Evolutionary conservation across 345 rosid species (phyloP).

Genomic region (Melaleuca quinquenervia): DNA sequence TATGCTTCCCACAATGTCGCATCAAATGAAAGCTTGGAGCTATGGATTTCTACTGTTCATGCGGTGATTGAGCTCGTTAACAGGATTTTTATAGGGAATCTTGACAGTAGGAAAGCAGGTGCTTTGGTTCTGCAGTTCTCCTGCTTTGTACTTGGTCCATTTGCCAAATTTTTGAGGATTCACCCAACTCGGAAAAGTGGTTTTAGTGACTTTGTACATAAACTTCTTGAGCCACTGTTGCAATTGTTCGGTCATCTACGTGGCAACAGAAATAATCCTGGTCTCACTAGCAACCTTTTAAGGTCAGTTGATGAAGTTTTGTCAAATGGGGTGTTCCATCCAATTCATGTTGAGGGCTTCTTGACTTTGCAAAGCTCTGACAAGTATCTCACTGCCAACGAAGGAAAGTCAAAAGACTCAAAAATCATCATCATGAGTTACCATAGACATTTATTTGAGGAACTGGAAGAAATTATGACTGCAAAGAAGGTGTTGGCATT

Average conservation of each 20-base stretch:
- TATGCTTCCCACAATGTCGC: constrained; percentile 45
- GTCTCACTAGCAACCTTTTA: constrained; percentile 21
- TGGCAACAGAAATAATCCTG: constrained; percentile 11
- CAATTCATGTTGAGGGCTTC: constrained; percentile 75
- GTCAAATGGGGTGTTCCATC: constrained; percentile 65
- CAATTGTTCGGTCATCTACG: constrained; percentile 32
- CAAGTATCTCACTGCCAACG: constrained; percentile 33
- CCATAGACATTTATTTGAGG: constrained; percentile 71
- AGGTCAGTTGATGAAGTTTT: constrained; percentile 49
- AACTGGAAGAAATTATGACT: constrained; percentile 33
- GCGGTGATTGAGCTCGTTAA: constrained; percentile 42
- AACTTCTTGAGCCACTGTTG: constrained; percentile 65
- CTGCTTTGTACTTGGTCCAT: constrained; percentile 68
- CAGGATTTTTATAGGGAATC: constrained; percentile 23
- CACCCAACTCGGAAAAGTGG: constrained; percentile 68
- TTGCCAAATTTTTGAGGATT: constrained; percentile 60
- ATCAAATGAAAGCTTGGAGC: constrained; percentile 55
- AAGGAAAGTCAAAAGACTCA: constrained; percentile 11
- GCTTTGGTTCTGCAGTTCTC: constrained; percentile 38
- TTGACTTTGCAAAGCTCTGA: constrained; percentile 35
- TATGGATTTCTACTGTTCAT: constrained; percentile 54
- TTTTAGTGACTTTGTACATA: constrained; percentile 57
- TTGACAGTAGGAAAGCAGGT: constrained; percentile 26
- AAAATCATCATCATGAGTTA: constrained; percentile 48
- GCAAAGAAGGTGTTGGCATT: constrained; percentile 30